Base-by-base conservation (phyloP, 2,329 filamentous ascomycete species). In the Aureobasidium sp. region DNA sequence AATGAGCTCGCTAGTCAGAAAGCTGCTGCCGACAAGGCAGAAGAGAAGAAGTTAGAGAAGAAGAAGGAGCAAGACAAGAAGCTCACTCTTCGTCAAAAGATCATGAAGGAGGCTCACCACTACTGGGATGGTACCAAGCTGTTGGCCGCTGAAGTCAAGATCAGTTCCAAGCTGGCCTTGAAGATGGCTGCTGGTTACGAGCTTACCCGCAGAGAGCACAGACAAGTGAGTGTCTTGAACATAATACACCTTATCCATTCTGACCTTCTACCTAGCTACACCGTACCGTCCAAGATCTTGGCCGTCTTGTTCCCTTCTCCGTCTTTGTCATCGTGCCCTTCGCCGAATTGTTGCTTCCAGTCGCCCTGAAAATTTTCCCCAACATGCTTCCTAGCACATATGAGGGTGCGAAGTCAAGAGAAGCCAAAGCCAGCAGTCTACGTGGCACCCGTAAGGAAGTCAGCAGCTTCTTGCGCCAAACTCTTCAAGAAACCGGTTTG, bases 121-220 rank as follows among this genome's bases (percentile, higher is more conserved):
- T 99, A 99, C 78, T 97, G 94, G 93, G 94, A 99, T 76, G 94
- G 94, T 64, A 97, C 91, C 31, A 99, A 99, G 77, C 81, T 99
- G 70, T 80, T 99, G 67, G 92, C 88, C 24, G 89, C 91, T 1
- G 94, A 99, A 77, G 86, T 97, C 72, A 90, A 81, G 76, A 99
- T 99, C 73, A 97, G 93, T 74, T 90, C 89, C 64, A 88, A 88
- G 65, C 79, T 99, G 67, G 94, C 92, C 6, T 76, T 97, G 74
- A 97, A 97, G 80, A 99, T 99, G 94, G 91, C 92, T 15, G 92
- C 90, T 63, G 94, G 94, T 8, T 99, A 99, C 77, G 94, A 99
- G 76, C 85, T 99, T 66, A 97, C 90, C 63, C 86, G 94, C 66
- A 86, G 94, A 78, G 94, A 99, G 78, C 85, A 94, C 77, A 85